Percentiles rank a stretch among this genome's conserved stretches.
Conservation (phyloP, 2,329 filamentous ascomycete genomes). For the Amesomyces nigricolor region DNA sequence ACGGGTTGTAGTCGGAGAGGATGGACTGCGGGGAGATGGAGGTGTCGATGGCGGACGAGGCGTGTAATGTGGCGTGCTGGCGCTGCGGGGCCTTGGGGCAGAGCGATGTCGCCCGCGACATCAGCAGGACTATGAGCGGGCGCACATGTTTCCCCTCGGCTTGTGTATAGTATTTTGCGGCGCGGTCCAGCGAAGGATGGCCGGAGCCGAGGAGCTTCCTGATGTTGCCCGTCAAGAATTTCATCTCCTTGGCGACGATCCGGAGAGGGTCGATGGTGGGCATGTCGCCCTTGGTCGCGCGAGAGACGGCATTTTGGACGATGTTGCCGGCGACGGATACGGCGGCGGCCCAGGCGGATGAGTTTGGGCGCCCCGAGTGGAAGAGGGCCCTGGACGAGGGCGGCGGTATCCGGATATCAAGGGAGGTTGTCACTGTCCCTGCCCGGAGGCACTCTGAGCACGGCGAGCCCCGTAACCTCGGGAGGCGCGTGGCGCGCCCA, state of each 20-base stretch:
- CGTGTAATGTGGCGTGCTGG: conserved; percentile 39
- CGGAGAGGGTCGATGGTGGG: conserved; percentile 79
- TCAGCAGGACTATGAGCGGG: conserved; percentile 88
- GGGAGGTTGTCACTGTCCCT: conserved; percentile 16
- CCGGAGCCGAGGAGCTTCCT: conserved; percentile 87
- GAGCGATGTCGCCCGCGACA: conserved; percentile 88
- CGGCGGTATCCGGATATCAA: conserved; percentile 32
- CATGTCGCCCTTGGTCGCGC: conserved; percentile 59
- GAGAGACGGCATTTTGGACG: conserved; percentile 60
- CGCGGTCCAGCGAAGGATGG: conserved; percentile 88
- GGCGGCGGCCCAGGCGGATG: conserved; percentile 71
- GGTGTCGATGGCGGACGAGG: conserved; percentile 44
- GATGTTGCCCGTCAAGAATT: conserved; percentile 90
- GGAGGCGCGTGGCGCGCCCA: conserved; percentile 30
- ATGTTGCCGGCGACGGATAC: conserved; percentile 66
- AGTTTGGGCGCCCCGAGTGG: conserved; percentile 41
- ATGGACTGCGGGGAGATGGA: conserved; percentile 51
- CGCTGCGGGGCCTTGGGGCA: conserved; percentile 53
- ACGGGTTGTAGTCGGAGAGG: conserved; percentile 79
- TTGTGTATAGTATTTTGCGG: conserved; percentile 96
- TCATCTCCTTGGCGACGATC: conserved; percentile 93
- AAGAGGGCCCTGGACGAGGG: conserved; percentile 32
- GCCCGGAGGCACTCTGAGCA: conserved; percentile 37
- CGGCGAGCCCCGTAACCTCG: conserved; percentile 32
- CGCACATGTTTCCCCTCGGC: conserved; percentile 95